Evolutionary conservation across 192 early-diverging fungal genomes (phyloP), one percentile per base, ranked within the genome.

Genomic region (Backusella tarrabulga): DNA sequence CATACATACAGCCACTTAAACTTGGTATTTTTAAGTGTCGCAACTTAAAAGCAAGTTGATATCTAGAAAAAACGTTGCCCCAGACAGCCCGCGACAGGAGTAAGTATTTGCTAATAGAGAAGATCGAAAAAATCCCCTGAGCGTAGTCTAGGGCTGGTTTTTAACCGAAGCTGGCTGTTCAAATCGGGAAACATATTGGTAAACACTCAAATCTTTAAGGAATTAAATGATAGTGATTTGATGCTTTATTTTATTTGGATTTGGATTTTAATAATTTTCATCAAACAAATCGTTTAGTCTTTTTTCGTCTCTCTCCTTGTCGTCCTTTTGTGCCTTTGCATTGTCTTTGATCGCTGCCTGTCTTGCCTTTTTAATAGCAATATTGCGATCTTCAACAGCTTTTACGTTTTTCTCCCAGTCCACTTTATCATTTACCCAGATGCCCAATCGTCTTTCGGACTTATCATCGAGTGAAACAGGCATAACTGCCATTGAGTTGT

Each of bases 401-500:
- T 63, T 35, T 5, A 77, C 76, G 23, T 40, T 15, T 8, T 9
- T 6, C 34, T 77, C 66, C 76, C 76, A 77, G 29, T 77, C 76
- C 7, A 7, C 5, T 40, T 69, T 71, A 70, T 71, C 66, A 19
- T 50, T 71, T 0, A 77, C 68, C 76, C 76, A 77, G 14, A 71
- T 52, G 54, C 44, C 76, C 34, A 71, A 2, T 46, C 76, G 34
- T 35, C 76, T 40, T 21, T 70, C 76, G 12, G 69, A 41, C 26
- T 77, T 77, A 67, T 77, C 76, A 7, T 77, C 76, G 23, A 71
- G 1, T 2, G 68, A 29, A 38, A 68, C 46, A 17, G 76, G 76
- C 76, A 77, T 77, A 32, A 77, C 63, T 23, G 76, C 76, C 32
- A 77, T 56, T 26, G 41, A 29, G 21, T 77, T 77, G 26, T 71